phyloP scores from a whole-genome alignment of 2,329 filamentous ascomycete genomes.

The Nemania bipapillata region DNA sequence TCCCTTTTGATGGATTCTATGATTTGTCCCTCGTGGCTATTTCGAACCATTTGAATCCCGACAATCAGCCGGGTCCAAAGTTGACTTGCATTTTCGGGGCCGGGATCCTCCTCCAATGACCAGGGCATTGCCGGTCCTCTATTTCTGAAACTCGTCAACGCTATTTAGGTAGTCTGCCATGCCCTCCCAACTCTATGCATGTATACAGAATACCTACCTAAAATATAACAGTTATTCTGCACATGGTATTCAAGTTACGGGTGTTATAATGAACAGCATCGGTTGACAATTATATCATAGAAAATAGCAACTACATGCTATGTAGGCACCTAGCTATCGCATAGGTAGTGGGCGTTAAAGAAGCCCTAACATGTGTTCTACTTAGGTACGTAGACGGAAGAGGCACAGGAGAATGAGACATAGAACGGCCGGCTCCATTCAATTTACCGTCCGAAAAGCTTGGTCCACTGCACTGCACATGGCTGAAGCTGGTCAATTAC shows the following conservation, averaged over 20 bases:
- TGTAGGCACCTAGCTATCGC: background rate
- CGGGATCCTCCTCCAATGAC: slow-evolving; percentile 21
- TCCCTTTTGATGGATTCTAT: background rate
- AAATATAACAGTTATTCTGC: background rate
- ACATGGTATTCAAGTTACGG: background rate
- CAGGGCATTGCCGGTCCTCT: slow-evolving; percentile 32
- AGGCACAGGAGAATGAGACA: background rate
- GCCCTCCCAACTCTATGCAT: background rate
- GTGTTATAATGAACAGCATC: background rate
- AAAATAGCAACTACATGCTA: background rate
- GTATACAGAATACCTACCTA: too few relatives aligned
- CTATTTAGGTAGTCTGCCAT: background rate
- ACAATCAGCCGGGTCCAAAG: slow-evolving; percentile 28
- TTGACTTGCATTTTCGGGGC: slow-evolving; percentile 32
- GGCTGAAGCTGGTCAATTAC: slow-evolving; percentile 24
- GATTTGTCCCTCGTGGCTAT: slow-evolving; percentile 19
- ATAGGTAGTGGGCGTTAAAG: background rate
- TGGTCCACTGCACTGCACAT: slow-evolving; percentile 29
- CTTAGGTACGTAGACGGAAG: background rate
- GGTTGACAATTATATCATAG: background rate
- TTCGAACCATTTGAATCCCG: slow-evolving; percentile 25
- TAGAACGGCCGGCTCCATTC: slow-evolving; percentile 8
- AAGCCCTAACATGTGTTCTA: background rate
- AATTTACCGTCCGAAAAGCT: slow-evolving; percentile 23
- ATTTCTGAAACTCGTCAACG: slow-evolving; percentile 32